Evolutionary conservation across 169 alveolate genomes (phyloP).

Genomic region (Plasmodium sp.): DNA sequence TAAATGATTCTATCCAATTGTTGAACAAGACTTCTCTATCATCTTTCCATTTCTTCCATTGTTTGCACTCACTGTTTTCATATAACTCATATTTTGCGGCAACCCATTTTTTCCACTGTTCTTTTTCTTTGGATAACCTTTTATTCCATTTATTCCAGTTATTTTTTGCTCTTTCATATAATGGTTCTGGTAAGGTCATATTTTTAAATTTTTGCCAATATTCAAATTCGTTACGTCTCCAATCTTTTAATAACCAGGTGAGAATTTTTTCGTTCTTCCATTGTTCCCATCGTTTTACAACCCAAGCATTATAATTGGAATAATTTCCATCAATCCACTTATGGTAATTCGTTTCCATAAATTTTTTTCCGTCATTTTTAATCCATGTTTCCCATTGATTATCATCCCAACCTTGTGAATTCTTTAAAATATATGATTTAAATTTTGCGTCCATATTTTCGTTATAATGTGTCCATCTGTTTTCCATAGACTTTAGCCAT

Average conservation of each 20-base stretch:
- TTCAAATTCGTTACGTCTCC: constrained; percentile 32
- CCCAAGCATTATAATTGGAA: not conserved
- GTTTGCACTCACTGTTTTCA: not conserved
- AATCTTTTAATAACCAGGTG: constrained; percentile 18
- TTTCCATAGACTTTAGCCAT: constrained; percentile 4
- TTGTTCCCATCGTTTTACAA: constrained; percentile 1
- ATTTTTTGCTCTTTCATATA: not conserved
- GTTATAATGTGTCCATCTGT: constrained; percentile 19
- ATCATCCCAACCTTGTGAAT: constrained; percentile 6
- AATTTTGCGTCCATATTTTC: not conserved
- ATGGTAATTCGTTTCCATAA: not conserved
- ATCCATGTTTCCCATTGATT: constrained; percentile 19
- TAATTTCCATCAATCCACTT: constrained; percentile 1
- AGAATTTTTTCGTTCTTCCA: constrained; percentile 8
- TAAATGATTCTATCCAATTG: not conserved
- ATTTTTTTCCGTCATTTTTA: not conserved
- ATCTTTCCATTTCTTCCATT: constrained; percentile 15
- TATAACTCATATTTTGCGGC: not conserved
- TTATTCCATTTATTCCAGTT: not conserved
- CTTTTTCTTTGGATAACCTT: not conserved
- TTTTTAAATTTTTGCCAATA: not conserved
- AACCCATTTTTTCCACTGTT: constrained; percentile 12
- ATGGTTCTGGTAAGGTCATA: constrained; percentile 1
- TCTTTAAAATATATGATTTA: not conserved
- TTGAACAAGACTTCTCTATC: not conserved